Base-by-base conservation (phyloP, 371 early-diverging fungal species). In the Syncephalastrum sp. region DNA sequence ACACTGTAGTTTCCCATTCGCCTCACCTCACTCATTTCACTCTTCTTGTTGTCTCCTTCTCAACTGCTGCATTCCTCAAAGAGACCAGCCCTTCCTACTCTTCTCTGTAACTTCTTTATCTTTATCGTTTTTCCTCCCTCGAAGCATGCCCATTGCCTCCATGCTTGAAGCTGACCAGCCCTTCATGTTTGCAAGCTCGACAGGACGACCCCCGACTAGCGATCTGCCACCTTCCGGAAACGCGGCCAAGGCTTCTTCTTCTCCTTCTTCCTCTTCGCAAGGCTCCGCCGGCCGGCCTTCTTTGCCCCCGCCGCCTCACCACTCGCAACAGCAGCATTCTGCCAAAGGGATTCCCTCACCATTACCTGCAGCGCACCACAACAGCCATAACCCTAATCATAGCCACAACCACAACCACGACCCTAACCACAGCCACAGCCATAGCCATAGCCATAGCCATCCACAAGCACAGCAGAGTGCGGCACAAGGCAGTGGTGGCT, bases 81-180 rank as follows among this genome's bases (percentile, higher is more conserved):
- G 33, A 14, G 45, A 24, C 5, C 27, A 12, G 13, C 6, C 50
- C 3, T 13, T 23, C 21, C n/a, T 17, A 7, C 7, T 7, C 12
- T 33, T 0, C 8, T 33, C 38, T 50, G 14, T 38, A 19, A 42
- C 27, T 25, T 42, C 17, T 24, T 50, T 50, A 14, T 25, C 53
- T 42, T 53, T 42, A 42, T 47, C 15, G 27, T 33, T 10, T 33
- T 33, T 10, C 10, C 38, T 33, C 38, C 38, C 38, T 33, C 38
- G 8, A 33, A 60, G 51, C 41, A 65, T 65, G 65, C 65, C 65
- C 19, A 56, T 65, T 24, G 65, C 65, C 29, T 66, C 66, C 50
- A 61, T 66, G 66, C 48, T 66, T 27, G 66, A 66, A 61, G 54
- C 66, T 5, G 61, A 61, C 61, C 48, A 61, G 49, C 61, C 63